A percentile compares a stretch with the other conserved stretches of the same genome.
Conservation (phyloP, 768 basidiomycete species). For the Collybia mongolica region DNA sequence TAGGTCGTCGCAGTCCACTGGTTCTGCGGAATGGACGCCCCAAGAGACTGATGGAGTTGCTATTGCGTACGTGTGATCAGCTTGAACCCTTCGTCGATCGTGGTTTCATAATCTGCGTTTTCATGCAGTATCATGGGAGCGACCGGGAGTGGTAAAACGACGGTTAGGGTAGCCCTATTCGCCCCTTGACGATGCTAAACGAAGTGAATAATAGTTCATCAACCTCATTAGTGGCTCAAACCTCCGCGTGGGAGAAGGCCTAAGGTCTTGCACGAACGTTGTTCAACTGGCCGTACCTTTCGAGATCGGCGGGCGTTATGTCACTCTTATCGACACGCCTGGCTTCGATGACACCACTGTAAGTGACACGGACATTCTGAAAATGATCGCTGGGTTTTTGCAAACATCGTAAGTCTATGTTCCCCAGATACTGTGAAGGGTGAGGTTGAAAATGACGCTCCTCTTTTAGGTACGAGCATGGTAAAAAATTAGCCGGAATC, state of each 20-base stretch:
- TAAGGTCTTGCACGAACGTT: slow-evolving; percentile 50
- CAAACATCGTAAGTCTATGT: too few species aligned
- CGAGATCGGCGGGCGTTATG: slow-evolving; percentile 34
- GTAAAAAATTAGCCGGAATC: slow-evolving; percentile 31
- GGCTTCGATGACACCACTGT: slow-evolving; percentile 56
- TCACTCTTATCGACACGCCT: slow-evolving; percentile 57
- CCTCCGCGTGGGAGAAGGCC: slow-evolving; percentile 40
- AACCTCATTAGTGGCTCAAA: slow-evolving; percentile 50
- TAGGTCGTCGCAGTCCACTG: too few species aligned
- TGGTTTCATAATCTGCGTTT: background rate
- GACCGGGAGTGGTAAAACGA: slow-evolving; percentile 1
- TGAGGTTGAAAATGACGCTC: background rate
- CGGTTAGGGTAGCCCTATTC: background rate
- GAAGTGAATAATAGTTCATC: slow-evolving; percentile 43
- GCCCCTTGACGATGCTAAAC: background rate
- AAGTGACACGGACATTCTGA: slow-evolving; percentile 46
- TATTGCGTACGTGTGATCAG: too few species aligned
- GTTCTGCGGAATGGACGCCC: too few species aligned
- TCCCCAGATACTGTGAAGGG: too few species aligned
- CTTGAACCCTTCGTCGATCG: too few species aligned
- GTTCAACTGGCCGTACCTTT: slow-evolving; percentile 44
- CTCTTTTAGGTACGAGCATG: slow-evolving; percentile 11
- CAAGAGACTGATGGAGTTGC: too few species aligned
- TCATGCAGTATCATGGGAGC: slow-evolving; percentile 2
- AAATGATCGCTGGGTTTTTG: slow-evolving; percentile 37